Evolutionary conservation across 768 basidiomycete species (phyloP), one percentile per base, ranked within the genome.

Genomic region (Suillus subluteus): DNA sequence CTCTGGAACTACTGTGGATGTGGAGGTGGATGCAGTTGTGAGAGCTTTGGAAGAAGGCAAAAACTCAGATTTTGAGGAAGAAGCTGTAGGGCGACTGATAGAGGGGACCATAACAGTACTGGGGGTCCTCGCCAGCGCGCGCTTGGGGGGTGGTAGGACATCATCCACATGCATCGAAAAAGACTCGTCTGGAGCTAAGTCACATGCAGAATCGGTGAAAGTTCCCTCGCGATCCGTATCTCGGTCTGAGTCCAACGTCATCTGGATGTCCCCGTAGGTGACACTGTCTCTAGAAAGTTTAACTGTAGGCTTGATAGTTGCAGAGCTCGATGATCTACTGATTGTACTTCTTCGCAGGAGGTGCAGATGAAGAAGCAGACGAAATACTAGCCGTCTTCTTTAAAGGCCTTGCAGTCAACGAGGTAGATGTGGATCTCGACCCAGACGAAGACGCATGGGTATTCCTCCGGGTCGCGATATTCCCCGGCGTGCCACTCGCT

Each of bases 401-500:
- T 23, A 41, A 2, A 43, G 41, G 59, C 30, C 41, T 43, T 43
- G 59, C 18, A 43, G 26, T 26, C 3, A n/a, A 38, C 4, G 58
- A 4, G 23, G 38, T 15, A 59, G 58, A 59, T 41, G 38, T 41
- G 8, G 15, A 41, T 23, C 26, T 59, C 58, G 38, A 30, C 23
- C 5, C 23, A 41, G 23, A 41, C 23, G 58, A 59, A 41, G 38
- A 59, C 16, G 15, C 0, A 41, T 16, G 23, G 1, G 38, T 59
- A 18, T 40, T 41, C 16, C 23, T 59, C 58, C 23, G 58, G 4
- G 23, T 23, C 16, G 23, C n/a, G 58, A 16, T 30, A 26, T 26
- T 23, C 7, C 58, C 38, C 40, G 38, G 18, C 8, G 38, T 32
- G 68, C 66, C 4, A 43, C 61, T 15, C 62, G 68, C 52, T 63